Evolutionary conservation across 1,139 yeast genomes (phyloP).

Genomic region (Saccharomyces uvarum): DNA sequence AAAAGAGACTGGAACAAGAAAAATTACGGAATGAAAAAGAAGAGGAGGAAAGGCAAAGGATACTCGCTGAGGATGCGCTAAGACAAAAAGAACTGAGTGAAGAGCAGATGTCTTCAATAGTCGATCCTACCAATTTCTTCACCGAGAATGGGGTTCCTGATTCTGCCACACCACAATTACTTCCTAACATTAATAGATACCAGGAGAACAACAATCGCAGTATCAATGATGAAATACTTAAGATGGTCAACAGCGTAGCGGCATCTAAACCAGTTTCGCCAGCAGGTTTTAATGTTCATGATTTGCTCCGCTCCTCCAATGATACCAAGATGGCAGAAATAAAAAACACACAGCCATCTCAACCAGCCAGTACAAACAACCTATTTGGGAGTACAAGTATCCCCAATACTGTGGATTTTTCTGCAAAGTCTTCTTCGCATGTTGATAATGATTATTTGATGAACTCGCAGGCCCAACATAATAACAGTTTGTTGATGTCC

Average conservation of each 20-base stretch:
- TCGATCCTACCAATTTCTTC: background rate
- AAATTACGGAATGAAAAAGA: conserved; percentile 31
- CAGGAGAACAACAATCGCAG: conserved; percentile 3
- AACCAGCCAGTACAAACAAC: background rate
- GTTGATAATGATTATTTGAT: background rate
- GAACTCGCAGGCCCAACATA: background rate
- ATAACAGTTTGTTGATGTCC: conserved; percentile 1
- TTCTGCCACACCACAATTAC: background rate
- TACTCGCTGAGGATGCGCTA: conserved; percentile 31
- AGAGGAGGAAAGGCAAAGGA: conserved; percentile 24
- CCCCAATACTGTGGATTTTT: background rate
- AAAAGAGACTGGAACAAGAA: conserved; percentile 38
- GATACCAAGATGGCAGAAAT: background rate
- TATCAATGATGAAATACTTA: conserved; percentile 23
- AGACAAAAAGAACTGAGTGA: background rate
- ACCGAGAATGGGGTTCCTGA: background rate
- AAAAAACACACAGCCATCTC: background rate
- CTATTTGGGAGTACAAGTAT: background rate
- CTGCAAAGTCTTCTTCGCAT: background rate
- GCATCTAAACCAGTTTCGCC: conserved; percentile 15
- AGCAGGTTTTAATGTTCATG: conserved; percentile 17
- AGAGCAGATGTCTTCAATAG: background rate
- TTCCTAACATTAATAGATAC: conserved; percentile 2
- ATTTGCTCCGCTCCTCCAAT: conserved; percentile 10
- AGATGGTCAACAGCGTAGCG: conserved; percentile 26